These are phyloP conservation scores for Cytospora mali DNA, from an alignment of 2,329 filamentous ascomycete genomes.

Conservation along the genomic window DNA sequence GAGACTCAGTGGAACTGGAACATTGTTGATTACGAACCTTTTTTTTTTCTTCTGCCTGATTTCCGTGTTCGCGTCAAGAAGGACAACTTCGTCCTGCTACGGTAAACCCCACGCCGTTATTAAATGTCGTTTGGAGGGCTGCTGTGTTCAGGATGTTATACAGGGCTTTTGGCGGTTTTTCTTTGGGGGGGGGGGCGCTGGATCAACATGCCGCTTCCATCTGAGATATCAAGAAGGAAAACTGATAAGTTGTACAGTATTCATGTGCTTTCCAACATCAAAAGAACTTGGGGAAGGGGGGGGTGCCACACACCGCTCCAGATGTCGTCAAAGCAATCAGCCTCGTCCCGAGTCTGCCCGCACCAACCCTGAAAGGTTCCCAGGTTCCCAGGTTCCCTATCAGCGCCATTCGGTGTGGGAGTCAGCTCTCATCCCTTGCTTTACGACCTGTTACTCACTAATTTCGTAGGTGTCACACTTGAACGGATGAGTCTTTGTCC, in stretches of 20 bases:
- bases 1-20: background rate
- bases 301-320: constrained; percentile 2
- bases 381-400: constrained; percentile 6
- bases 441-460: constrained; percentile 20
- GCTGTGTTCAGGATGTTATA: constrained; percentile 12
- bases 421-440: constrained; percentile 13
- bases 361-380: background rate
- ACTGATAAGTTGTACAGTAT: too few species aligned
- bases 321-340: background rate
- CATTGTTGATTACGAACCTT: constrained; percentile 8
- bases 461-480: constrained; percentile 21
- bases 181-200: too few species aligned
- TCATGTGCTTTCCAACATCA: background rate
- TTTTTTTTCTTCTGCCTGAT: constrained; percentile 29
- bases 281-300: constrained; percentile 1
- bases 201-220: too few species aligned
- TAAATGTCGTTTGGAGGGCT: constrained; percentile 20
- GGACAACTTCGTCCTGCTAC: constrained; percentile 28
- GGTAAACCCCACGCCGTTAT: constrained; percentile 28
- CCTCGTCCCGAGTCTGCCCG: constrained; percentile 3
- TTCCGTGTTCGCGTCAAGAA: constrained; percentile 29
- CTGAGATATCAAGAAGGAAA: too few species aligned
- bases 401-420: background rate
- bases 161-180: too few species aligned
- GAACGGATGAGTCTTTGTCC: constrained; percentile 26